phyloP scores from a whole-genome alignment of 352 stramenopile species.

The Phytophthora sansomeana region DNA sequence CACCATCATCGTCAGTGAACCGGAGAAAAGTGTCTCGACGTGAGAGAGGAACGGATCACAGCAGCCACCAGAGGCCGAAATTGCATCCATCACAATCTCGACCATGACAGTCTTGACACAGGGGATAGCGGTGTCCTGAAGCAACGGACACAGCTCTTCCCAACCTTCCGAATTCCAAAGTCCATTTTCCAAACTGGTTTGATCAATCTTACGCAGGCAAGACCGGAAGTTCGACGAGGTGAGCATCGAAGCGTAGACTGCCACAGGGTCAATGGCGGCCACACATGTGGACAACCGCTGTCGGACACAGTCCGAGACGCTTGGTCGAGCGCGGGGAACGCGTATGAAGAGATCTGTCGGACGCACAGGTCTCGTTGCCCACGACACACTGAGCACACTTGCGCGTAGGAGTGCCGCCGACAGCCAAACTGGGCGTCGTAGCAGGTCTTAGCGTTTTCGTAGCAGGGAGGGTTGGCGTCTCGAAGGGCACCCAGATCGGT shows the following conservation, averaged over 20 bases:
- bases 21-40: slow-evolving; percentile 39
- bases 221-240: slow-evolving; percentile 25
- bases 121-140: slow-evolving; percentile 36
- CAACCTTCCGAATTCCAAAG: background rate
- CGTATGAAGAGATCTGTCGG: slow-evolving; percentile 42
- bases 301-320: slow-evolving; percentile 33
- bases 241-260: slow-evolving; percentile 13
- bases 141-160: slow-evolving; percentile 35
- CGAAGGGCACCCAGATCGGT: slow-evolving; percentile 49
- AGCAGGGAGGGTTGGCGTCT: slow-evolving; percentile 64
- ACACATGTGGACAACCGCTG: slow-evolving; percentile 48
- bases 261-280: slow-evolving; percentile 35
- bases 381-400: slow-evolving; percentile 68
- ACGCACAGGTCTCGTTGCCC: slow-evolving; percentile 48
- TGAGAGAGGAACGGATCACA: slow-evolving; percentile 44
- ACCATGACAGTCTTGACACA: slow-evolving; percentile 33
- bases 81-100: slow-evolving; percentile 33
- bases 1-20: slow-evolving; percentile 34
- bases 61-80: slow-evolving; percentile 35
- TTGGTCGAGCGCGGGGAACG: slow-evolving; percentile 51
- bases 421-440: slow-evolving; percentile 64
- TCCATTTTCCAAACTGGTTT: background rate
- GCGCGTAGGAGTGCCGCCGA: slow-evolving; percentile 61
- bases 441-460: slow-evolving; percentile 63
- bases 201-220: slow-evolving; percentile 33